Conservation (phyloP, 2,329 filamentous ascomycete species). For the Xylariaceae sp. region DNA sequence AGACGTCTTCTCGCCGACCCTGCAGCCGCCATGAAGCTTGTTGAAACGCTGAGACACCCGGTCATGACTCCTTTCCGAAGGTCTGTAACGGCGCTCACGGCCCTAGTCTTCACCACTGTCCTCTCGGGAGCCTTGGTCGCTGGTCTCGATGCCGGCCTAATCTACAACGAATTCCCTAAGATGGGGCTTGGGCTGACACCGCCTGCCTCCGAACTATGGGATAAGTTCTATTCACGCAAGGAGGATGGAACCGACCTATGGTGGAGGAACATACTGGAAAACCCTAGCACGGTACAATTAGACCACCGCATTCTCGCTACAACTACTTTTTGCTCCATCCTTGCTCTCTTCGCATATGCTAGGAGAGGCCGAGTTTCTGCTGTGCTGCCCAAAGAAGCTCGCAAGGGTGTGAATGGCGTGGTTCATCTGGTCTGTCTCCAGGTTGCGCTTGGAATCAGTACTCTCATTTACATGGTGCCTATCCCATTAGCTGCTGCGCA, state of each 20-base stretch:
- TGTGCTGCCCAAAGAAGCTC: conserved; percentile 67
- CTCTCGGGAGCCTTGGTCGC: conserved; percentile 95
- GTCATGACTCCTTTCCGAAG: conserved; percentile 75
- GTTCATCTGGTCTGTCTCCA: conserved; percentile 84
- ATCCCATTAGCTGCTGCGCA: conserved; percentile 86
- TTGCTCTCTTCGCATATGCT: conserved; percentile 81
- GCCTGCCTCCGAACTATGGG: conserved; percentile 81
- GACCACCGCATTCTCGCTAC: conserved; percentile 93
- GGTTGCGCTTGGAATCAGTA: conserved; percentile 85
- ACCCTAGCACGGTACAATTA: conserved; percentile 92
- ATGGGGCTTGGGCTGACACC: conserved; percentile 89
- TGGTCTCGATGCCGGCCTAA: conserved; percentile 92
- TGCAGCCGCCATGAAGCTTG: conserved; percentile 61
- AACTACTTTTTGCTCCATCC: conserved; percentile 82
- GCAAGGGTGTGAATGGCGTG: conserved; percentile 75
- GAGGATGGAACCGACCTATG: conserved; percentile 82
- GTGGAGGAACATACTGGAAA: conserved; percentile 98
- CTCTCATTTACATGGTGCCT: conserved; percentile 92
- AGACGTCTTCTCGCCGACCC: conserved; percentile 74
- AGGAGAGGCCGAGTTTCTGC: conserved; percentile 65
- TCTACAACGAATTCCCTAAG: conserved; percentile 98
- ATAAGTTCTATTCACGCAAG: conserved; percentile 81
- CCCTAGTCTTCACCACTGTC: conserved; percentile 84
- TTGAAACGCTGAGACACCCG: conserved; percentile 69
- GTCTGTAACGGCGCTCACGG: conserved; percentile 71